Evolutionary conservation across 2,329 filamentous ascomycete species (phyloP), one percentile per base, ranked within the genome.

Genomic region (Xylaria sp.): DNA sequence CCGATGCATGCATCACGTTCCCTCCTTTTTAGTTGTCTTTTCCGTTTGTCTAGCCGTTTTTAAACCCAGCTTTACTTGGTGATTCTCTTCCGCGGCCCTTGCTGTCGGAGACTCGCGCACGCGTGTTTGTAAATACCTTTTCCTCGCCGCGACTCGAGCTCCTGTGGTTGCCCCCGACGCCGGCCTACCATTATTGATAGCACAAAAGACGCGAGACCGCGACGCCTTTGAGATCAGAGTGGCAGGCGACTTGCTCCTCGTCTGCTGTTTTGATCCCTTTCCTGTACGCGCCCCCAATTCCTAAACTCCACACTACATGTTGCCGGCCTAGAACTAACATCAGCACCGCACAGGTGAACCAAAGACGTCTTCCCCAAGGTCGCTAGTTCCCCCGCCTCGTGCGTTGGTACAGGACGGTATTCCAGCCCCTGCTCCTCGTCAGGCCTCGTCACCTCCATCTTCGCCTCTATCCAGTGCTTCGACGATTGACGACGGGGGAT

Each of bases 391-490:
- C 51, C 82, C 84, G 84, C 85, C 86, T 86, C 81, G 85, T 88
- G 87, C 87, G 75, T 75, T 79, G 76, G 86, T 87, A 86, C 87
- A 85, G 85, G 86, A 88, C 83, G 84, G 83, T 79, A 75, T 73
- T 73, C 77, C 77, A 78, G 75, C 77, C 70, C 73, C 74, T 73
- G 77, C 76, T 74, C 75, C 76, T 76, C 76, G 76, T 70, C 74
- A 74, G 61, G 78, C 77, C 62, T 69, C 80, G 63, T 70, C 81
- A n/a, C 81, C 83, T 67, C 78, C 76, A 63, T 90, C 87, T 60
- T 87, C 88, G 65, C 84, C 88, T 59, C 82, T 90, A 65, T 90
- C 88, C 62, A 86, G 84, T 66, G 82, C 85, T 51, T 90, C 88
- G 45, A 90, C 88, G 45, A 85, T 86, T 73, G 79, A 82, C 77